Evolutionary conservation across 495 filamentous ascomycete genomes (phyloP), one percentile per base, ranked within the genome.

Genomic region (Aspergillus biplanus): DNA sequence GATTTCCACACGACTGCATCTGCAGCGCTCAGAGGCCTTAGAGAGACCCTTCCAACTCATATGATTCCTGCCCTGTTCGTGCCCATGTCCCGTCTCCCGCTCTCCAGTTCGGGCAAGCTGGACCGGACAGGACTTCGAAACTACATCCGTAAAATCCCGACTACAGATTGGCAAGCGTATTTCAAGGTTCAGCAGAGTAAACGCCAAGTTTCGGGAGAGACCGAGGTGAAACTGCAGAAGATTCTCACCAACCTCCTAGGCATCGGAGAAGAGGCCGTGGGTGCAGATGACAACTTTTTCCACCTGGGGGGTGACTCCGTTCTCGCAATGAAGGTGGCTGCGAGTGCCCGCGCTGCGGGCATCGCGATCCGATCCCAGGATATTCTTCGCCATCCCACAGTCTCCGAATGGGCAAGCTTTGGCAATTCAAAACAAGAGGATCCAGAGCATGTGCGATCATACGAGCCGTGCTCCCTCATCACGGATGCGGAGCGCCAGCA

Each of bases 261-360:
- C 5, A 58, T 78, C 1, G 11, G 61, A 0, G 33, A 56, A 0
- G 65, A 56, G 12, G 18, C 61, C 1, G 80, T 86, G 34, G 71
- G 73, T 5, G 66, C 80, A 5, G 71, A 78, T 31, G 79, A 83
- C 59, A 77, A 71, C 63, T 87, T 87, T 65, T 81, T 85, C 72
- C 69, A 72, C 32, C 76, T 84, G 21, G 85, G 85, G 2, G 85
- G 85, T 13, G 84, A 86, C 65, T 86, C 84, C 6, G 80, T 87
- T 56, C 69, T 73, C 11, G 83, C 85, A 11, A 87, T 87, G 76
- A 62, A 48, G 21, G 39, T 62, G 11, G 50, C 52, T 12, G 52
- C 50, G 4, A 16, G n/a, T 5, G 34, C 59, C 2, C 49, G 50
- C 3, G 42, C 18, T 5, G 33, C 46, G 32, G 59, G 49, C 13